A percentile compares a stretch with the other conserved stretches of the same genome.
phyloP scores from a whole-genome alignment of 1,284 basidiomycete species.

The Malassezia caprae region DNA sequence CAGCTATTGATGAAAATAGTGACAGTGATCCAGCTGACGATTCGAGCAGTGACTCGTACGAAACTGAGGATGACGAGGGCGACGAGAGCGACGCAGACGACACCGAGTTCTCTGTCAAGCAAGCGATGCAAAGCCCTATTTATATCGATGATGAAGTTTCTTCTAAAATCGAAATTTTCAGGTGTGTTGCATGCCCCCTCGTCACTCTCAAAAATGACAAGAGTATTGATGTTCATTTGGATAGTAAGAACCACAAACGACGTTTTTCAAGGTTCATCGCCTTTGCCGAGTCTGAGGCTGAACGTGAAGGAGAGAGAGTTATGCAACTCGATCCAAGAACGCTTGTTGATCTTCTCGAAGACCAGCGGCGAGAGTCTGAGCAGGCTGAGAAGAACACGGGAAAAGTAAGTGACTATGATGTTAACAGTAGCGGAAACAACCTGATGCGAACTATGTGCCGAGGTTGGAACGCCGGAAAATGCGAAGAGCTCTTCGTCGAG shows the following conservation, averaged over 20 bases:
- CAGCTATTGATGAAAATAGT: conserved; percentile 11
- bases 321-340: conserved; percentile 9
- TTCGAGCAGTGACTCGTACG: not conserved
- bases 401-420: not conserved
- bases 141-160: conserved; percentile 8
- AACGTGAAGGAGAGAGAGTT: conserved; percentile 5
- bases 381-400: not conserved
- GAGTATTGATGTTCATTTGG: conserved; percentile 11
- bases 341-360: conserved; percentile 10
- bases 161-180: not conserved
- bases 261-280: conserved; percentile 9
- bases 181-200: conserved; percentile 13
- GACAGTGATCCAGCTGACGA: conserved; percentile 3
- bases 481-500: conserved; percentile 8
- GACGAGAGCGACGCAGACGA: conserved; percentile 12
- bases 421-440: not conserved
- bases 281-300: conserved; percentile 5
- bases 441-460: not conserved
- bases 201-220: conserved; percentile 9
- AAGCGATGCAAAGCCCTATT: conserved; percentile 11
- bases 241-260: conserved; percentile 14
- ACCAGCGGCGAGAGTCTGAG: not conserved
- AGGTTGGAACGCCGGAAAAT: conserved; percentile 15
- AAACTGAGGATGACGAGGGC: not conserved
- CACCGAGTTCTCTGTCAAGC: conserved; percentile 2